Conservation (phyloP, 768 basidiomycete species). For the Tremella yokohamensis region DNA sequence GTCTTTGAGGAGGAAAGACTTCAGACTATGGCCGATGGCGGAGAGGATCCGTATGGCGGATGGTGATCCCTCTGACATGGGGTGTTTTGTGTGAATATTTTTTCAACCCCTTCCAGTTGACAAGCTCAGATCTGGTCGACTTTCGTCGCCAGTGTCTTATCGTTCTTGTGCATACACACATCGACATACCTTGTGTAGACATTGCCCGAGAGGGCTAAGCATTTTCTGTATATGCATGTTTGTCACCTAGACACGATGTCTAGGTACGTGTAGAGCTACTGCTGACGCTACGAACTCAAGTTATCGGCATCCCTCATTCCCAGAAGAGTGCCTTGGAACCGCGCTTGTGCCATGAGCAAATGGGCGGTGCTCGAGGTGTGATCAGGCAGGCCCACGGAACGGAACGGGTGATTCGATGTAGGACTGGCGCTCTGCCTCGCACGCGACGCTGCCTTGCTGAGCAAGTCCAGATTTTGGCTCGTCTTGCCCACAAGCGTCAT, state of each 20-base stretch:
- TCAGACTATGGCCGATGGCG: background rate
- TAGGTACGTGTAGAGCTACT: background rate
- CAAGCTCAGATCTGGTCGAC: background rate
- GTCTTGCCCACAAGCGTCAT: background rate
- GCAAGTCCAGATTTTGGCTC: constrained; percentile 7
- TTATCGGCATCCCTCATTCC: background rate
- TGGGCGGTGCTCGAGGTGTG: background rate
- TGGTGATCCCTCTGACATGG: background rate
- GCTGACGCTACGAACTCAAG: background rate
- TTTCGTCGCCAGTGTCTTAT: background rate
- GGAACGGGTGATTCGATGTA: background rate
- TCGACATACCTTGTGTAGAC: background rate
- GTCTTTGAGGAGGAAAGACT: background rate
- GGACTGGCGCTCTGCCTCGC: background rate
- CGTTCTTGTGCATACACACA: background rate
- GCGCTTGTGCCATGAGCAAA: background rate
- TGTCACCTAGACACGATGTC: background rate
- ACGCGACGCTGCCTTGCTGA: constrained; percentile 4
- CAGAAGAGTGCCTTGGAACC: background rate
- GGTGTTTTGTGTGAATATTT: background rate
- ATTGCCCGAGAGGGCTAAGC: background rate
- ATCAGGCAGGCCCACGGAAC: background rate
- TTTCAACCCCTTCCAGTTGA: no score
- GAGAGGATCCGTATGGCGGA: background rate
- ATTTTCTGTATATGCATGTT: background rate